Base-by-base conservation (phyloP, 306 rosid genomes). In the Lathyrus oleraceus region DNA sequence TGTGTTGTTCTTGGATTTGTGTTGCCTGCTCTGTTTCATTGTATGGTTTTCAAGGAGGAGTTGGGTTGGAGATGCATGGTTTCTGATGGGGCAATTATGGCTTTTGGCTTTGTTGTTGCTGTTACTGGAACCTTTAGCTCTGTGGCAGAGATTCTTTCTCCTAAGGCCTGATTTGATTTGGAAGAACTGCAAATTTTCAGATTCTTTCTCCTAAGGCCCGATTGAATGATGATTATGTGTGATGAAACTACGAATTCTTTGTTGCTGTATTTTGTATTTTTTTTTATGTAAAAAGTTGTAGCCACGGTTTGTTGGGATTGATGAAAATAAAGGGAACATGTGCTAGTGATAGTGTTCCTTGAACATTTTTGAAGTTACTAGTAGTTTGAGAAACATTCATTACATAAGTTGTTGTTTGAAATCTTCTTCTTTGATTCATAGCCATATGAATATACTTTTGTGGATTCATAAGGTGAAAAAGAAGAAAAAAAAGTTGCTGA, bases 1-100 rank as follows among this genome's bases (percentile, higher is more conserved):
- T 89, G 92, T 80, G 87, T 87, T 63, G 39, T 81, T 15, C 73
- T 89, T 44, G 72, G 92, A 2, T 89, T 89, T 73, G 91, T 87
- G 58, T 81, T 89, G 74, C 92, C 92, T 32, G 88, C 96, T 1
- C 5, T 87, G 81, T 89, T 89, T 59, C 92, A 89, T 70, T 74
- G 66, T 72, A 5, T 87, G 2, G 91, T 77, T 70, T 89, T 87
- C 27, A 89, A 80, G 86, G 84, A 80, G 0, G 92, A 89, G 74
- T 27, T 83, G 82, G 82, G 87, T 61, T 87, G 91, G 92, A 67
- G 13, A 21, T 83, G 87, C 52, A 4, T 76, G 10, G 30, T 72
- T 52, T 42, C 59, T n/a, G 92, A 87, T 76, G 89, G 78, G 21
- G 74, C 69, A 0, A 59, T 89, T 71, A 83, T 85, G 69, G 84